Conservation (phyloP, 1,139 yeast genomes). For the Lodderomyces elongisporus region DNA sequence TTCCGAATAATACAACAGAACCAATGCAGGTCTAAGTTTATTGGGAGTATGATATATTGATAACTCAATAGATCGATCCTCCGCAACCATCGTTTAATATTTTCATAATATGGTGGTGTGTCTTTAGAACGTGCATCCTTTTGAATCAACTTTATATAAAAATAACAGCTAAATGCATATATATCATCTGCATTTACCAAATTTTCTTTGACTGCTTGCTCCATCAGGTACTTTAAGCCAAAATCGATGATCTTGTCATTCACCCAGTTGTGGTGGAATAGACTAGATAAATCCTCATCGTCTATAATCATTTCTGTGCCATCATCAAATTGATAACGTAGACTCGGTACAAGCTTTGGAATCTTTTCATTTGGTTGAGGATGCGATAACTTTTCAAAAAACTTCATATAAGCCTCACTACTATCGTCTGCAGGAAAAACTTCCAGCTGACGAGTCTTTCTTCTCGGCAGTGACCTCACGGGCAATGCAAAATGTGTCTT, state of each 20-base stretch:
- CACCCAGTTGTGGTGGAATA: constrained; percentile 69
- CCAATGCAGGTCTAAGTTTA: constrained; percentile 85
- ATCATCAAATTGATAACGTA: constrained; percentile 46
- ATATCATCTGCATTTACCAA: constrained; percentile 27
- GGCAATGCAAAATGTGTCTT: no score
- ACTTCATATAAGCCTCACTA: not conserved
- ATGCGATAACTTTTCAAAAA: constrained; percentile 1
- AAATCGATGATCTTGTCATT: constrained; percentile 73
- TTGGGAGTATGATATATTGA: constrained; percentile 69
- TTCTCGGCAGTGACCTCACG: no score
- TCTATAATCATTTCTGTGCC: constrained; percentile 47
- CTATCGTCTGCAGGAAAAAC: not conserved
- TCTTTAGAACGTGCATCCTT: constrained; percentile 13
- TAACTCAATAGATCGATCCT: constrained; percentile 61
- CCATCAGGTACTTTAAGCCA: constrained; percentile 55
- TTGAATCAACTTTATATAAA: constrained; percentile 61
- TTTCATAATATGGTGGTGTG: constrained; percentile 43
- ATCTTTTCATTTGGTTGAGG: not conserved
- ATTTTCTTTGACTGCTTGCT: constrained; percentile 27
- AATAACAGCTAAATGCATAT: constrained; percentile 77
- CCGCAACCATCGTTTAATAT: constrained; percentile 75
- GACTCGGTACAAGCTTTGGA: constrained; percentile 43
- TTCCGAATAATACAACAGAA: constrained; percentile 66
- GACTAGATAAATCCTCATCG: constrained; percentile 60
- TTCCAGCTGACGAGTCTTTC: not conserved